phyloP scores from a whole-genome alignment of 495 filamentous ascomycete species.

The Penicillium tannophilum region DNA sequence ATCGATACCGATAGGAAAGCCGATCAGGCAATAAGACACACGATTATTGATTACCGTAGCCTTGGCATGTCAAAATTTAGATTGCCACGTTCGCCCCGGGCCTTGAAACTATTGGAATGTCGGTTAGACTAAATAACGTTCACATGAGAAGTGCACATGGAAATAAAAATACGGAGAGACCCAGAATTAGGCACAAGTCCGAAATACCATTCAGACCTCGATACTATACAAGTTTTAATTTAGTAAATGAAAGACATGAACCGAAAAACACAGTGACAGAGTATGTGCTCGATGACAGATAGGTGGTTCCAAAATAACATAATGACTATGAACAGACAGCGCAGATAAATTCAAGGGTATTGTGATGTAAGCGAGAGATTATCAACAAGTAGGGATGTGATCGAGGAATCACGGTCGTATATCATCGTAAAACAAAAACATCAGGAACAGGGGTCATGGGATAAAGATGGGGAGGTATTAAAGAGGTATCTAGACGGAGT shows the following conservation, averaged over 20 bases:
- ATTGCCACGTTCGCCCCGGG: neutral
- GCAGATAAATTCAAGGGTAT: neutral
- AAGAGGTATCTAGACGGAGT: constrained; percentile 8
- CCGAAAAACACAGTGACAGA: neutral
- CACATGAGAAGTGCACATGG: neutral
- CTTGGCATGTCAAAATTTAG: neutral
- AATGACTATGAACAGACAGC: neutral
- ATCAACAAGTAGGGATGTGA: constrained; percentile 16
- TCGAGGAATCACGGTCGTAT: constrained; percentile 30
- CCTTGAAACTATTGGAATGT: neutral
- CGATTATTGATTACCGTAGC: neutral
- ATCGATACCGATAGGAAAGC: neutral
- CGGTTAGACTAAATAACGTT: neutral
- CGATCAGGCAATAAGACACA: neutral
- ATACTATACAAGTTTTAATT: neutral
- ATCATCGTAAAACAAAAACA: constrained; percentile 19
- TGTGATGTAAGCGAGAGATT: constrained; percentile 8
- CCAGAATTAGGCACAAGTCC: neutral
- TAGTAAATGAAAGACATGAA: neutral
- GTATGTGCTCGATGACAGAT: neutral
- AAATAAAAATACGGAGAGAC: neutral
- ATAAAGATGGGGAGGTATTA: neutral
- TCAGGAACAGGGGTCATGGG: constrained; percentile 4
- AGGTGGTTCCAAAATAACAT: neutral
- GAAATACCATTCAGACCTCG: neutral